Base-by-base conservation (phyloP, 345 rosid species). In the Citrus mangshanensis region DNA sequence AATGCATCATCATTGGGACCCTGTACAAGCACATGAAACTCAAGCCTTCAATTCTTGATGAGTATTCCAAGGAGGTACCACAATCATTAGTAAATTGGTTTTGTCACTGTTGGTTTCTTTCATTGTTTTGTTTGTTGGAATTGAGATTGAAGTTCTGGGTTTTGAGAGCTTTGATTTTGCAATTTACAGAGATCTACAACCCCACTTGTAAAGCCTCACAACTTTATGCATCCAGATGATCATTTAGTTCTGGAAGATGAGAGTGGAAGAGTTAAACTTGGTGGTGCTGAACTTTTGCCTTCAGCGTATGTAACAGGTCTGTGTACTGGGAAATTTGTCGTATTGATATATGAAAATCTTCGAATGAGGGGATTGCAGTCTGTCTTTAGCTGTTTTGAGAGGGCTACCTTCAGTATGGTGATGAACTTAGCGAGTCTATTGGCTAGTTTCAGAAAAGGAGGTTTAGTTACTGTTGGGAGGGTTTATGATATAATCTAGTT, bases 11-110 rank as follows among this genome's bases (percentile, higher is more conserved):
- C 75, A 92, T 96, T 13, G 99, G 99, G 46, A 96, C 98, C 42
- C 80, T 96, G 80, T 96, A 87, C 89, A 96, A 96, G 88, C 91
- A 96, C 72, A 96, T 94, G 99, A 91, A 94, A 84, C 98, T 96
- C 77, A 96, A 96, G 77, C 97, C 97, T 82, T 89, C 91, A 55
- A 88, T 96, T 79, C 98, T 96, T 76, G 98, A 94, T 81, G 99
- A 94, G 85, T 96, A 96, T 80, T 91, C 99, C n/a, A 93, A 89
- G 85, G 92, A 91, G 94, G 95, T 92, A 75, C 71, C 54, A 7
- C 69, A 68, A 63, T 67, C 46, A 37, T 75, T 61, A 24, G 67
- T 68, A 34, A 78, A 73, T 72, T 18, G 19, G 66, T 19, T 81
- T 24, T 27, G 38, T 32, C 38, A 38, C 62, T 19, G 70, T 51